These are phyloP conservation scores for Nemophila menziesii DNA, from an alignment of 257 asterid species.

Conservation along the genomic window DNA sequence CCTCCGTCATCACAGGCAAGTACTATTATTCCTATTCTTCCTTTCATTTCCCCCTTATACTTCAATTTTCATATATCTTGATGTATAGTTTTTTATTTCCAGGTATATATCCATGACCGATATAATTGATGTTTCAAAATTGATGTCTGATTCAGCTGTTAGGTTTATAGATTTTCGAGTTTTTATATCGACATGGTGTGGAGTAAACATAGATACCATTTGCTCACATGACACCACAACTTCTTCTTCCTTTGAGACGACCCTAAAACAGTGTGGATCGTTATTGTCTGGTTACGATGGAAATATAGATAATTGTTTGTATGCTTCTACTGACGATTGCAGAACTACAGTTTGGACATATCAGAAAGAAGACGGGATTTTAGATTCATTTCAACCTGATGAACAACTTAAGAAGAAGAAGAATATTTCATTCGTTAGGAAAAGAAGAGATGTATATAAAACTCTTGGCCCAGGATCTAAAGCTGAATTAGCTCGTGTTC, in stretches of 20 bases:
- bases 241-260: conserved; percentile 21
- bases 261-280: conserved; percentile 59
- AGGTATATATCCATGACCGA: conserved; percentile 85
- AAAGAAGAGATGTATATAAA: conserved; percentile 54
- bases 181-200: conserved; percentile 65
- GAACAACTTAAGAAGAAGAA: conserved; percentile 64
- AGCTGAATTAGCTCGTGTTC: conserved; percentile 47
- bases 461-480: conserved; percentile 66
- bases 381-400: conserved; percentile 79
- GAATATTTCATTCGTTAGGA: conserved; percentile 52
- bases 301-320: conserved; percentile 37
- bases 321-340: conserved; percentile 67
- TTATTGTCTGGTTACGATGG: conserved; percentile 52
- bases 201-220: conserved; percentile 32
- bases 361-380: conserved; percentile 43
- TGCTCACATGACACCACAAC: conserved; percentile 26
- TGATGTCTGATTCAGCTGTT: conserved; percentile 37
- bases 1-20: conserved; percentile 47
- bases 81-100: conserved; percentile 16
- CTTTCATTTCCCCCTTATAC: neutral
- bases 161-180: conserved; percentile 62
- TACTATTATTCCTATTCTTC: neutral
- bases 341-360: conserved; percentile 81
- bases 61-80: neutral
- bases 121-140: conserved; percentile 51